These are phyloP conservation scores for Inosperma sp. DNA, from an alignment of 768 basidiomycete species.

Conservation along the genomic window DNA sequence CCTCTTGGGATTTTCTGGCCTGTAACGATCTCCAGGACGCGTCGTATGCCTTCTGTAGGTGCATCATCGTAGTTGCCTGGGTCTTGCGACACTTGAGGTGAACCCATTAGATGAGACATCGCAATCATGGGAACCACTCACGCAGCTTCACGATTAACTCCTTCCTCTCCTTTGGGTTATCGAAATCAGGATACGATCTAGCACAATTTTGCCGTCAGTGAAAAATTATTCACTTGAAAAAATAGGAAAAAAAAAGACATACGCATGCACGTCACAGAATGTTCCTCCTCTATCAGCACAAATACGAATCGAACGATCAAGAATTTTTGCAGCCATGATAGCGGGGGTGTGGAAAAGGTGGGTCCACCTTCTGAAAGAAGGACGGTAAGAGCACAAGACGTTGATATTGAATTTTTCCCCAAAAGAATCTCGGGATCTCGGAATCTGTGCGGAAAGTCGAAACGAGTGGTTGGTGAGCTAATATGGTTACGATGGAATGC, in stretches of 20 bases:
- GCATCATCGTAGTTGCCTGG: slow-evolving; percentile 85
- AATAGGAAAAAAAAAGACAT: slow-evolving; percentile 23
- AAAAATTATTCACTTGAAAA: neutral
- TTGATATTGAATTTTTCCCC: neutral
- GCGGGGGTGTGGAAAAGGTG: neutral
- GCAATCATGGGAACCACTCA: slow-evolving; percentile 33
- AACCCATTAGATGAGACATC: neutral
- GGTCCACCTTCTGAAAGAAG: neutral
- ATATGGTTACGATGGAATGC: neutral
- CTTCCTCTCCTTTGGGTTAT: slow-evolving; percentile 53
- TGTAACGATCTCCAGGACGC: slow-evolving; percentile 75
- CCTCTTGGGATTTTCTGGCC: slow-evolving; percentile 67
- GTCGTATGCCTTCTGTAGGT: slow-evolving; percentile 88
- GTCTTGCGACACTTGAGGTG: slow-evolving; percentile 75
- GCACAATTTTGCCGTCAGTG: neutral
- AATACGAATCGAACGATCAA: slow-evolving; percentile 76
- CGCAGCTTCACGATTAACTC: slow-evolving; percentile 90
- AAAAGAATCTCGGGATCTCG: too few relatives aligned
- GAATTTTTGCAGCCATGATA: slow-evolving; percentile 35
- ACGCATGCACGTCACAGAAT: slow-evolving; percentile 88
- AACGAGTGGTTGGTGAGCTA: too few relatives aligned
- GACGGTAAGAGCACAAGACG: neutral
- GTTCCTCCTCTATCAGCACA: slow-evolving; percentile 90
- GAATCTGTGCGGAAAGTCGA: slow-evolving; percentile 7
- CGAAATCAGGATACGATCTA: slow-evolving; percentile 73